Evolutionary conservation across 352 stramenopile genomes (phyloP).

Genomic region (Phytophthora quininea): DNA sequence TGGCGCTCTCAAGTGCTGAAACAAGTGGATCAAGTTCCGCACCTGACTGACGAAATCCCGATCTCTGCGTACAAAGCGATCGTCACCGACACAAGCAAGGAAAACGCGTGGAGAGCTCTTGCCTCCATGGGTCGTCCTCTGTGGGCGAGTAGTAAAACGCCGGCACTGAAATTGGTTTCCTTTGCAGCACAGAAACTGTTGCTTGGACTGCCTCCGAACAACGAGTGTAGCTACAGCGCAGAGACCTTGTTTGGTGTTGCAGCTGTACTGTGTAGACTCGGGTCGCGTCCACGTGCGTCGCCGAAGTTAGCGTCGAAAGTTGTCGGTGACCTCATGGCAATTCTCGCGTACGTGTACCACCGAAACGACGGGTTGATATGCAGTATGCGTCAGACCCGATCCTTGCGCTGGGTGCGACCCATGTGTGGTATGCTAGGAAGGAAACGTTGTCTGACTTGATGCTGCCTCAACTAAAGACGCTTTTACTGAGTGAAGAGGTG

Average conservation of each 20-base stretch:
- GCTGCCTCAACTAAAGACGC: constrained; percentile 21
- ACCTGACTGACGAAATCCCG: background rate
- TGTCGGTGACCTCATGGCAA: constrained; percentile 33
- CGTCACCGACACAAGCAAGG: background rate
- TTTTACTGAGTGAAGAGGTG: constrained; percentile 28
- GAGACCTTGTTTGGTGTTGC: constrained; percentile 17
- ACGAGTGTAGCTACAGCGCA: constrained; percentile 2
- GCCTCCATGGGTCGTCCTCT: constrained; percentile 1
- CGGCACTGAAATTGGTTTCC: background rate
- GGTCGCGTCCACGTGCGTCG: constrained; percentile 20
- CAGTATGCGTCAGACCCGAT: constrained; percentile 23
- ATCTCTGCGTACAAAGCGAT: constrained; percentile 1
- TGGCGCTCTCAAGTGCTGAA: background rate
- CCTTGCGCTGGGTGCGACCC: constrained; percentile 17
- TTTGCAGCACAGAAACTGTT: constrained; percentile 10
- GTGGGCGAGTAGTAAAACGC: background rate
- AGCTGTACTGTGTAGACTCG: constrained; percentile 28
- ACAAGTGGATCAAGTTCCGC: background rate
- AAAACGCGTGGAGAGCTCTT: background rate
- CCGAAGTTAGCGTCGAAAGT: constrained; percentile 18
- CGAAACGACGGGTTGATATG: constrained; percentile 19
- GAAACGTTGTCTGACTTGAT: constrained; percentile 12
- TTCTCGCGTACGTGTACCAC: constrained; percentile 26
- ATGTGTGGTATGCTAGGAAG: constrained; percentile 21
- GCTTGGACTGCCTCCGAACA: background rate